phyloP scores from a whole-genome alignment of 371 early-diverging fungal species.

The Mucor velutinosus region DNA sequence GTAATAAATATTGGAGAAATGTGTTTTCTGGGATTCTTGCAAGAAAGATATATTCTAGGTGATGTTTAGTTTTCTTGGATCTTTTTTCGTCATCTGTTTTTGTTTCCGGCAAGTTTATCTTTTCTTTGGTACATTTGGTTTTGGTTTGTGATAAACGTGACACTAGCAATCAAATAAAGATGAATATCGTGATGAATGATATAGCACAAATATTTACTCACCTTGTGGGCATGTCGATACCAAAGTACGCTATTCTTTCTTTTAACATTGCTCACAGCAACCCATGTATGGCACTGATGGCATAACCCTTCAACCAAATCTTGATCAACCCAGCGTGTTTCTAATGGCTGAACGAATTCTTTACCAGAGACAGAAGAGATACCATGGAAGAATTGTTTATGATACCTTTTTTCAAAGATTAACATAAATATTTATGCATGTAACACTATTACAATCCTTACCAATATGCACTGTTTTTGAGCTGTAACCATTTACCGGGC shows the following conservation, averaged over 20 bases:
- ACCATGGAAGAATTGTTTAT: conserved; percentile 91
- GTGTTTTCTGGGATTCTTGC: background rate
- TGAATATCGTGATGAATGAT: background rate
- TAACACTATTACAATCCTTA: conserved; percentile 26
- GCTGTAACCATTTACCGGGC: conserved; percentile 89
- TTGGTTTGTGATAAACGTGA: conserved; percentile 86
- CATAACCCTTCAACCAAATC: conserved; percentile 85
- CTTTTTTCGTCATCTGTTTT: conserved; percentile 3
- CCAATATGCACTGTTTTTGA: conserved; percentile 94
- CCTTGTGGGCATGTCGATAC: conserved; percentile 91
- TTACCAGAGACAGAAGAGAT: conserved; percentile 90
- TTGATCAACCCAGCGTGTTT: conserved; percentile 68
- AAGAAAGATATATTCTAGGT: conserved; percentile 8
- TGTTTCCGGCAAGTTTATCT: conserved; percentile 15
- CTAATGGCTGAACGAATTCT: conserved; percentile 75
- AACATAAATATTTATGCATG: background rate
- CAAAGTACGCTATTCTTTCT: conserved; percentile 81
- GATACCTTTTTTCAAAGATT: conserved; percentile 65
- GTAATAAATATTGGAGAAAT: background rate
- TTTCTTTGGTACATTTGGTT: conserved; percentile 40
- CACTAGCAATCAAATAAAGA: conserved; percentile 47
- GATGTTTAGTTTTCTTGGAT: conserved; percentile 13
- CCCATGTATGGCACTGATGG: conserved; percentile 87
- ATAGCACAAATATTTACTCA: conserved; percentile 19
- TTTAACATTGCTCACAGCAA: conserved; percentile 79